Conservation (phyloP, 192 early-diverging fungal genomes). For the Endogone sp. region DNA sequence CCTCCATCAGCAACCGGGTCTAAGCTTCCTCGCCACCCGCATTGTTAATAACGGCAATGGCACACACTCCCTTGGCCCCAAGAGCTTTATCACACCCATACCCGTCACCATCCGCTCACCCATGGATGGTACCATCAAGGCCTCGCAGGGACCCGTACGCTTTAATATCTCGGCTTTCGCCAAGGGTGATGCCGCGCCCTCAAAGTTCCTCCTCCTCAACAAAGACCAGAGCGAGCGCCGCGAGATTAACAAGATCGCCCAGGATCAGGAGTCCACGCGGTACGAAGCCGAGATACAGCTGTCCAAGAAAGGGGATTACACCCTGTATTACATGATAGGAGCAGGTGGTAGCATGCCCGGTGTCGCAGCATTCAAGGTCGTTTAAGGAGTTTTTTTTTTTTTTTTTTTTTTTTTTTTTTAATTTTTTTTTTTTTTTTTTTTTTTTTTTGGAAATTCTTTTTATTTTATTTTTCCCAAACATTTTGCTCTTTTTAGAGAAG, state of each 20-base stretch:
- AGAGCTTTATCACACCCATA: background rate
- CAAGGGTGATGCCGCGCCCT: background rate
- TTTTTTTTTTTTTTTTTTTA: too few species aligned
- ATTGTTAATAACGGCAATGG: background rate
- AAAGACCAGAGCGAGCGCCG: background rate
- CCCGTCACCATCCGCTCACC: background rate
- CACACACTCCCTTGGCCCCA: background rate
- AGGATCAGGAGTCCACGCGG: background rate
- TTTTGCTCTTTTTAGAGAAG: too few species aligned
- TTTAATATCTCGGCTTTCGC: background rate
- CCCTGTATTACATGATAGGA: background rate
- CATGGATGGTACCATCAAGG: background rate
- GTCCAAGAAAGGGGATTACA: background rate
- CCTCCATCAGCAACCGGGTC: background rate
- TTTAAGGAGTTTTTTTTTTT: too few species aligned
- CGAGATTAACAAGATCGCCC: background rate
- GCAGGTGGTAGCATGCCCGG: background rate
- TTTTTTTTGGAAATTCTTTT: too few species aligned
- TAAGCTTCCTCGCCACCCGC: background rate
- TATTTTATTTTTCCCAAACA: too few species aligned
- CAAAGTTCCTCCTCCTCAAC: background rate
- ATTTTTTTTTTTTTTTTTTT: too few species aligned
- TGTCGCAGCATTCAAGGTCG: slow-evolving; percentile 3
- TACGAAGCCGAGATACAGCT: background rate
- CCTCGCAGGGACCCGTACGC: background rate